phyloP scores from a whole-genome alignment of 2,329 filamentous ascomycete genomes.

The Aotearoamyces nothofagi region DNA sequence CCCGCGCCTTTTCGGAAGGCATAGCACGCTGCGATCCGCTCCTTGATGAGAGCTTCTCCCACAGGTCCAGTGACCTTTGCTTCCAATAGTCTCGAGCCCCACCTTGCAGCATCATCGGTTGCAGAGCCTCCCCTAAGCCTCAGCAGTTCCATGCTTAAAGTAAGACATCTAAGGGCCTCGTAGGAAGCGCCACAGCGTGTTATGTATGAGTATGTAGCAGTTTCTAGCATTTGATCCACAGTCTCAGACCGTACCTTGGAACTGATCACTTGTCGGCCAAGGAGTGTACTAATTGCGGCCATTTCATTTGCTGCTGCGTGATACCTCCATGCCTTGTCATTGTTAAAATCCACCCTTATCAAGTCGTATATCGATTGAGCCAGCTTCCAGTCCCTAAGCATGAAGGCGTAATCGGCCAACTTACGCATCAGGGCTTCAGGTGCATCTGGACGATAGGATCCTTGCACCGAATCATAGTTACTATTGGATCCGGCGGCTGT shows the following conservation, averaged over 20 bases:
- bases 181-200: slow-evolving; percentile 70
- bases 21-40: slow-evolving; percentile 77
- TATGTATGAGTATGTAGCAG: slow-evolving; percentile 82
- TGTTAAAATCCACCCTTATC: slow-evolving; percentile 73
- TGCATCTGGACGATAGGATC: slow-evolving; percentile 71
- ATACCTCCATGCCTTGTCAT: slow-evolving; percentile 94
- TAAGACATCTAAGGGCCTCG: slow-evolving; percentile 63
- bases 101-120: slow-evolving; percentile 74
- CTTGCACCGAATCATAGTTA: slow-evolving; percentile 65
- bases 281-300: slow-evolving; percentile 70
- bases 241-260: slow-evolving; percentile 68
- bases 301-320: slow-evolving; percentile 93
- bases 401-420: slow-evolving; percentile 87
- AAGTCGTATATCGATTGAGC: slow-evolving; percentile 87
- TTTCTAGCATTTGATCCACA: slow-evolving; percentile 77
- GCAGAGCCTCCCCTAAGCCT: slow-evolving; percentile 65
- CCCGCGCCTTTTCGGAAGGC: slow-evolving; percentile 55
- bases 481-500: slow-evolving; percentile 34
- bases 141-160: slow-evolving; percentile 67
- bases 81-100: slow-evolving; percentile 70
- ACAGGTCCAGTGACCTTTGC: slow-evolving; percentile 58
- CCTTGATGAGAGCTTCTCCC: slow-evolving; percentile 70
- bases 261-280: slow-evolving; percentile 56
- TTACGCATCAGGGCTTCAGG: slow-evolving; percentile 88
- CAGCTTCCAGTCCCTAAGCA: slow-evolving; percentile 92